Base-by-base conservation (phyloP, 148 eudicot genomes). In the Camellia lanceoleosa region DNA sequence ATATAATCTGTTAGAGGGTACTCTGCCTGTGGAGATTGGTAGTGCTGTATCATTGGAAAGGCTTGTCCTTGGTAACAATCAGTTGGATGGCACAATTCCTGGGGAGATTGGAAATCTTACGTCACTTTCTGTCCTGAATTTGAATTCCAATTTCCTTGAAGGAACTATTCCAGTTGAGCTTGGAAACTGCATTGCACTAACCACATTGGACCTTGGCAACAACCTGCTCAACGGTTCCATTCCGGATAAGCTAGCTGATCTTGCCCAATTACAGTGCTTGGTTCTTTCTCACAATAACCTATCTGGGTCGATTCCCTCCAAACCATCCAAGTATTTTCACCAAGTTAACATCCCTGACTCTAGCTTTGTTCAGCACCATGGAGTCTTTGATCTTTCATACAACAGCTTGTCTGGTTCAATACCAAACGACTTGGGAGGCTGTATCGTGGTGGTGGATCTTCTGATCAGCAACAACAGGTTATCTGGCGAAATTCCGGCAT, bases 281-380 rank as follows among this genome's bases (percentile, higher is more conserved):
- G 85, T 87, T 73, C 89, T 89, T 54, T 87, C 91, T 5, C 64
- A 87, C 46, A 89, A 89, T 51, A 59, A 80, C 61, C 85, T 89
- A 9, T 81, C 88, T 5, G 91, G 91, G 9, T 3, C 74, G 0
- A 87, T 89, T 41, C 89, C 91, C 44, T 74, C 85, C 0, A 83
- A 80, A n/a, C 52, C 15, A 7, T 83, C 88, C 3, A 81, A 60
- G 74, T 89, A 89, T 75, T 89, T 87, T 56, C 84, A 79, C 19
- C 87, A 89, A 80, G 73, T 77, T 63, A 71, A 15, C 63, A 86
- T 89, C 9, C 91, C 91, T 3, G 89, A 85, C 52, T 87, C 89
- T 6, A 85, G 86, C 72, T 89, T 62, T 49, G 41, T 89, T 55
- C 91, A 89, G 84, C 91, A 89, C 64, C 89, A 81, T 61, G 91